Conservation (phyloP, 495 filamentous ascomycete genomes). For the Platismatia glauca region DNA sequence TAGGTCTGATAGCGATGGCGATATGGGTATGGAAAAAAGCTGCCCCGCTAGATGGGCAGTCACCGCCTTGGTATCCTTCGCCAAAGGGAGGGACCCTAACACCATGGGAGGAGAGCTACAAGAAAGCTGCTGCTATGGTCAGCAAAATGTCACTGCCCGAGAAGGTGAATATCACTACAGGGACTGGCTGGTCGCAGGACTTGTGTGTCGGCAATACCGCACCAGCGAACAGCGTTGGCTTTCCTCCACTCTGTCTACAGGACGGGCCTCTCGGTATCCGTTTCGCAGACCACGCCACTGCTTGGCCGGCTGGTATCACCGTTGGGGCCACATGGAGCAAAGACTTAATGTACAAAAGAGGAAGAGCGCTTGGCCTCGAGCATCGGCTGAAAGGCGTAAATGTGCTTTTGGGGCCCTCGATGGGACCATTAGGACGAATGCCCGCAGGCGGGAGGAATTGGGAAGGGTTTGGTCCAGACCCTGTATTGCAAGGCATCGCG, state of each 20-base stretch:
- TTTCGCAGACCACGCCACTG: conserved; percentile 66
- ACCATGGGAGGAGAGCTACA: conserved; percentile 70
- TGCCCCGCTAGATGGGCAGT: conserved; percentile 25
- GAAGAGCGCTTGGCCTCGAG: conserved; percentile 58
- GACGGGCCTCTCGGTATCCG: conserved; percentile 81
- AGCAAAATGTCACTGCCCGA: conserved; percentile 74
- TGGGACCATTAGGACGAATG: conserved; percentile 71
- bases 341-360: conserved; percentile 65
- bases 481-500: conserved; percentile 61
- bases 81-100: conserved; percentile 68
- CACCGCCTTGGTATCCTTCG: conserved; percentile 77
- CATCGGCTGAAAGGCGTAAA: conserved; percentile 64
- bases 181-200: conserved; percentile 84
- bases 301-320: conserved; percentile 77
- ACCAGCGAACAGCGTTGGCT: conserved; percentile 57
- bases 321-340: conserved; percentile 83
- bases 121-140: conserved; percentile 72
- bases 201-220: conserved; percentile 87
- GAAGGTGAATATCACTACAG: conserved; percentile 93
- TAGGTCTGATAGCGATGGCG: conserved; percentile 9
- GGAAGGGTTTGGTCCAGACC: conserved; percentile 79
- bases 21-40: conserved; percentile 11
- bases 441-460: conserved; percentile 85
- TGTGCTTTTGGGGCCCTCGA: conserved; percentile 64
- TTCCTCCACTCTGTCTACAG: conserved; percentile 81